A percentile compares a stretch with the other conserved stretches of the same genome.
Evolutionary conservation across 2,329 filamentous ascomycete genomes (phyloP).

Genomic region (Xylaria sp.): DNA sequence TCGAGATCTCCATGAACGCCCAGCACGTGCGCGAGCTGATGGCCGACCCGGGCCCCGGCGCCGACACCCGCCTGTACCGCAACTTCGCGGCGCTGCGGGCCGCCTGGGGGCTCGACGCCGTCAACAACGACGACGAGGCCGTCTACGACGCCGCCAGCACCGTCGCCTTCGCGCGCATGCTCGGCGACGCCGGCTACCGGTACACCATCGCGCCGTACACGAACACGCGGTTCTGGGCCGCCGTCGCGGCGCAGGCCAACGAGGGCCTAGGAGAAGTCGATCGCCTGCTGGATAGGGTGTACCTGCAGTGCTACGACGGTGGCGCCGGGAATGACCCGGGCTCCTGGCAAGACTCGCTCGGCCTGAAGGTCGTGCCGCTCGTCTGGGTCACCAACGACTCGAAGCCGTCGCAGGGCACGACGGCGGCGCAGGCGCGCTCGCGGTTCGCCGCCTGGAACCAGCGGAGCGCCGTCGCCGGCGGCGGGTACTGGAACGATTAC

Average conservation of each 20-base stretch:
- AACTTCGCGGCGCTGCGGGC: conserved; percentile 45
- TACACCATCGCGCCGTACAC: conserved; percentile 50
- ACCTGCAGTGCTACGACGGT: conserved; percentile 50
- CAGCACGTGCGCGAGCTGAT: conserved; percentile 46
- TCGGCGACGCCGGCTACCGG: conserved; percentile 44
- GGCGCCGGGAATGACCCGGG: conserved; percentile 45
- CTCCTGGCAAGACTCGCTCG: conserved; percentile 42
- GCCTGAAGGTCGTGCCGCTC: conserved; percentile 46
- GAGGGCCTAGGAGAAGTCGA: conserved; percentile 26
- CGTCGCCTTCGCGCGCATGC: conserved; percentile 46
- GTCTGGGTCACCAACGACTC: conserved; percentile 50
- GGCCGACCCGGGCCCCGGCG: conserved; percentile 37
- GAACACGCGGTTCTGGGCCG: conserved; percentile 42
- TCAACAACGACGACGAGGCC: conserved; percentile 51
- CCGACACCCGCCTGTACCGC: conserved; percentile 40
- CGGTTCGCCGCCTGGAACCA: conserved; percentile 41
- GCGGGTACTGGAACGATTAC: conserved; percentile 51
- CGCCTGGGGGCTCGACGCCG: conserved; percentile 48
- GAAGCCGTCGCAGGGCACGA: conserved; percentile 46
- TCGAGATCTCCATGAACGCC: conserved; percentile 49
- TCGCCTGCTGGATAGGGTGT: conserved; percentile 44
- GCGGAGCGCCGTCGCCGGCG: conserved; percentile 38
- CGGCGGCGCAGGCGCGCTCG: conserved; percentile 39
- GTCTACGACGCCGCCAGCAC: conserved; percentile 48
- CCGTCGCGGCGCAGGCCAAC: conserved; percentile 37